Evolutionary conservation across 225 moss, liverwort and hornwort species (phyloP), one percentile per base, ranked within the genome.

Genomic region (Physcomitrium patens): DNA sequence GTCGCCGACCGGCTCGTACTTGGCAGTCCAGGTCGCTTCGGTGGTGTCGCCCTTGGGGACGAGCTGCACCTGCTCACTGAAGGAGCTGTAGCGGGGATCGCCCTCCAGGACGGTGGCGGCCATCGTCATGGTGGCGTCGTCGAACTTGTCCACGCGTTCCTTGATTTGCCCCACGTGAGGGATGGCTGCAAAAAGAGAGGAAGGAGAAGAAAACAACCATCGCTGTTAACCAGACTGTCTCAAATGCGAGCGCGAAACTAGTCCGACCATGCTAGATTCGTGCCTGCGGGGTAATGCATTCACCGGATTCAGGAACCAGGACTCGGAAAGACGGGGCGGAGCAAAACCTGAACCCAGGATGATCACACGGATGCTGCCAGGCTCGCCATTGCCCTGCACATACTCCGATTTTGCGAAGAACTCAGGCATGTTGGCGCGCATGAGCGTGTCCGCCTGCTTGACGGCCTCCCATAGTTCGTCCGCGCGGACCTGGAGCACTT

Each of bases 111-210:
- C 65, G 12, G 82, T 82, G 82, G 74, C 82, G 19, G 74, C 73
- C 57, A 82, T 22, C 23, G 79, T 82, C 73, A 73, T 79, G 74
- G 77, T 71, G 55, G 55, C 73, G 8, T 79, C 82, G 67, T 86
- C 82, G 60, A 86, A 77, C 73, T 77, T 80, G 77, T 82, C 82
- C 62, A 50, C 73, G 65, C 82, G 86, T 79, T 82, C 82, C 79
- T 74, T 79, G 51, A 86, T 76, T 1, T 52, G 66, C 0, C 23
- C 51, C 5, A 62, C 82, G 19, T 76, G 73, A 73, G n/a, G 7
- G 43, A 76, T 44, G 26, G 78, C 85, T 85, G 81, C 84, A 8
- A 7, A 54, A 51, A 5, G 13, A 28, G 18, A 63, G 45, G 17
- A 22, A 28, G 22, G 6, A 14, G 48, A 15, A 24, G 1, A 70